Base-by-base conservation (phyloP, 176 grass and related monocot species). In the Eragrostis nindensis region DNA sequence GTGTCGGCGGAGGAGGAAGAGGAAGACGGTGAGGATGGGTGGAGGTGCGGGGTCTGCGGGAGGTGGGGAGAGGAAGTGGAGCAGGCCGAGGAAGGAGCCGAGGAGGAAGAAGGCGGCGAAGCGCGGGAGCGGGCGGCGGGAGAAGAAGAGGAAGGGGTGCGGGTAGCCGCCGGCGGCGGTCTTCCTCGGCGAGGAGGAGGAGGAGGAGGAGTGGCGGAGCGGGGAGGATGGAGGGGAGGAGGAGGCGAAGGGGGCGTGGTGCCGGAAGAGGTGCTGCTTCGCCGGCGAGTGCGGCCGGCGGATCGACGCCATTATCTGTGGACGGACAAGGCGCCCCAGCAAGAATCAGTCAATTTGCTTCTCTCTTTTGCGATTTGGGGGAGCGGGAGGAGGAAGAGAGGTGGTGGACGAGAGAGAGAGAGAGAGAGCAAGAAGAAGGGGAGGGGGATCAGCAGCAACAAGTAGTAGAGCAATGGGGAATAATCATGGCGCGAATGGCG, bases 61-160 rank as follows among this genome's bases (percentile, higher is more conserved):
- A 91, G 83, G 76, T 86, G 83, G 50, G 50, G 83, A 87, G 86
- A 88, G 74, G 83, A 92, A 86, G 67, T 92, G 84, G 76, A 91
- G 83, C 25, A 98, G 83, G 47, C 92, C 95, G 74, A 94, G 67
- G 73, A 98, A 75, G 71, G 93, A 89, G 46, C 95, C 95, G 47
- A 94, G 75, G 67, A 94, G 52, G 89, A 94, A 94, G 86, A 88
- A 94, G 80, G 89, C 88, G 75, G 89, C 79, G 82, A 91, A 90
- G 50, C 86, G 92, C 25, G 87, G 78, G 25, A 77, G 69, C 59
- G 79, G 91, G 55, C 62, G 77, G 78, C 79, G 88, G 7, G 78
- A 27, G 79, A 84, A 40, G 70, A 82, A 79, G 68, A 57, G 74
- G 78, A 74, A 76, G 1, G 83, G 75, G 80, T 82, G 70, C 29